Base-by-base conservation (phyloP, 352 stramenopile genomes). In the Thraustochytrium sp. region DNA sequence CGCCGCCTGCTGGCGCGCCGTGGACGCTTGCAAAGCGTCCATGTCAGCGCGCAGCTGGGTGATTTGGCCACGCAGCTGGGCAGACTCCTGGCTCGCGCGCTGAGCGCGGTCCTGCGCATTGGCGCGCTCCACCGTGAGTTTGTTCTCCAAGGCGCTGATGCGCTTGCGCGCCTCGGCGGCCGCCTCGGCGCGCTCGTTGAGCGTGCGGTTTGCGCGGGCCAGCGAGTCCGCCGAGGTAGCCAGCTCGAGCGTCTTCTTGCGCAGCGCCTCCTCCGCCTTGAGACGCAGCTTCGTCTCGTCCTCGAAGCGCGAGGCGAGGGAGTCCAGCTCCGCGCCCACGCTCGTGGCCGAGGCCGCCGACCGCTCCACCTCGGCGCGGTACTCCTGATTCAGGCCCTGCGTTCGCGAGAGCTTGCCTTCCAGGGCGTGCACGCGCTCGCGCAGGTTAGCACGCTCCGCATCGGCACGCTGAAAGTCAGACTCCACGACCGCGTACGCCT, bases 121-220 rank as follows among this genome's bases (percentile, higher is more conserved):
- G 16, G 65, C 37, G 40, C 65, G 40, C 26, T 77, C 65, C 31
- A 77, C 34, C 8, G 42, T 55, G n/a, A 77, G 21, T 62, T 77
- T 77, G 46, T 72, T 77, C 26, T 77, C 65, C 65, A 77, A 36
- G n/a, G 34, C 49, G 0, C 11, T 16, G 26, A 77, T 77, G 13
- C 49, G 21, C 23, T 62, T 77, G 11, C 46, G 40, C 13, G 65
- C 42, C 8, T 77, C 42, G 8, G 21, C 13, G 13, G 49, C 42
- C 31, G 13, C 42, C 31, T 77, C 65, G 18, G 42, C 42, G 4
- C 49, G 42, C 23, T 75, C 36, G 23, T 36, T 62, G 5, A 77
- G 65, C 8, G 13, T 75, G 18, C 49, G 23, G 16, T 77, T 77
- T 75, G 46, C 49, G 16, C 64, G 23, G 0, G 42, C 49, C 13